These are phyloP conservation scores for Phytophthora cryptogea DNA, from an alignment of 352 stramenopile species.

Conservation along the genomic window DNA sequence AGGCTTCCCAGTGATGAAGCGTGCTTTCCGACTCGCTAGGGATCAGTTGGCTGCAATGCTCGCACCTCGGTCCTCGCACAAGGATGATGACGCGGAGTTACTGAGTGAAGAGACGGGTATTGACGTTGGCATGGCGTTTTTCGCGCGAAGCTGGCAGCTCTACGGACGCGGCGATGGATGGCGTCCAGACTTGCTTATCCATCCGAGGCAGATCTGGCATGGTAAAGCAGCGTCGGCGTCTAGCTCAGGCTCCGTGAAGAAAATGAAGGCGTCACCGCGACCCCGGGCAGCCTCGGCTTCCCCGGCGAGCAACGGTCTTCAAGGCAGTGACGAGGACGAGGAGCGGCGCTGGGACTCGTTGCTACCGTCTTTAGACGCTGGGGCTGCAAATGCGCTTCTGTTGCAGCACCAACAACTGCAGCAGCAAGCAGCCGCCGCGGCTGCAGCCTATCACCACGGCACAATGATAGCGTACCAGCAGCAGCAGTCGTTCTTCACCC, in stretches of 20 bases:
- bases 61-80: constrained; percentile 18
- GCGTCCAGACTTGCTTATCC: constrained; percentile 78
- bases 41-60: constrained; percentile 57
- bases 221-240: constrained; percentile 30
- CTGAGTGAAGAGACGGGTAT: constrained; percentile 27
- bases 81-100: constrained; percentile 25
- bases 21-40: constrained; percentile 61
- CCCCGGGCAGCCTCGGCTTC: constrained; percentile 22
- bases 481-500: constrained; percentile 33
- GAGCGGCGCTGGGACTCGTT: constrained; percentile 43
- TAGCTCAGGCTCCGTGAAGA: constrained; percentile 25
- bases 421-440: constrained; percentile 28
- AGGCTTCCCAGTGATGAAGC: constrained; percentile 72
- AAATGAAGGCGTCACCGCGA: constrained; percentile 21
- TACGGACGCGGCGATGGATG: constrained; percentile 79
- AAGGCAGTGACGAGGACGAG: constrained; percentile 36
- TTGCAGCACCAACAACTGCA: constrained; percentile 44
- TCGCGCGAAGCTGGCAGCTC: constrained; percentile 57
- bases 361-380: constrained; percentile 33
- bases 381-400: constrained; percentile 32
- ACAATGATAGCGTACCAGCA: constrained; percentile 39
- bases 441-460: constrained; percentile 34
- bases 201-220: constrained; percentile 79
- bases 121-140: constrained; percentile 51
- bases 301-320: background rate